These are phyloP conservation scores for Quambalaria eucalypti DNA, from an alignment of 1,284 basidiomycete species.

Conservation along the genomic window DNA sequence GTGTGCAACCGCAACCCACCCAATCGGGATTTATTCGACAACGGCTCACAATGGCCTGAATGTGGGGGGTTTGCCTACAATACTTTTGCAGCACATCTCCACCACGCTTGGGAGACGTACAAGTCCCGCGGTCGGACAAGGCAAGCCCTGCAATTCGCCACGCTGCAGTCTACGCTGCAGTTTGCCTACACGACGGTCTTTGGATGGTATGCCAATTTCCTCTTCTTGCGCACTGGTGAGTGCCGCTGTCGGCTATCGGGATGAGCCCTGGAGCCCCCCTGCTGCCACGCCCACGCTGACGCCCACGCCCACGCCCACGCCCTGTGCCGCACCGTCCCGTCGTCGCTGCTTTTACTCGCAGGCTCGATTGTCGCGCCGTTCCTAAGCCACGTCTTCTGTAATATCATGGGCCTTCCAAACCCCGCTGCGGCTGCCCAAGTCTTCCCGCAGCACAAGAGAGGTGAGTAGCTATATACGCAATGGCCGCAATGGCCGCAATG, in stretches of 20 bases:
- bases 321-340: conserved; percentile 46
- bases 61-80: background rate
- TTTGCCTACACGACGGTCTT: conserved; percentile 81
- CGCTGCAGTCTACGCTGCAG: conserved; percentile 63
- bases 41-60: no score
- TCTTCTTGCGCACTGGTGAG: conserved; percentile 71
- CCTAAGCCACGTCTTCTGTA: conserved; percentile 74
- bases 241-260: conserved; percentile 28
- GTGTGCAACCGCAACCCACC: no score
- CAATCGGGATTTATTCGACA: no score
- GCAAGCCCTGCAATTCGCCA: conserved; percentile 58
- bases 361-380: conserved; percentile 54
- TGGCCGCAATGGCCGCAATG: background rate
- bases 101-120: conserved; percentile 80
- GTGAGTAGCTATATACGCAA: conserved; percentile 41
- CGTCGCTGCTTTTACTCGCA: conserved; percentile 9
- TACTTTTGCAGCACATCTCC: conserved; percentile 77
- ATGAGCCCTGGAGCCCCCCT: background rate
- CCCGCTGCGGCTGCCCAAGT: conserved; percentile 50
- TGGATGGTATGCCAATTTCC: conserved; percentile 75
- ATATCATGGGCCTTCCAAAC: conserved; percentile 77
- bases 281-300: background rate
- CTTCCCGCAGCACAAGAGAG: conserved; percentile 47
- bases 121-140: conserved; percentile 49
- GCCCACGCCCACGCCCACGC: conserved; percentile 6